Percentiles rank a stretch among this genome's conserved stretches.
Conservation (phyloP, 176 grass and related monocot genomes). For the Aegilops tauschii region DNA sequence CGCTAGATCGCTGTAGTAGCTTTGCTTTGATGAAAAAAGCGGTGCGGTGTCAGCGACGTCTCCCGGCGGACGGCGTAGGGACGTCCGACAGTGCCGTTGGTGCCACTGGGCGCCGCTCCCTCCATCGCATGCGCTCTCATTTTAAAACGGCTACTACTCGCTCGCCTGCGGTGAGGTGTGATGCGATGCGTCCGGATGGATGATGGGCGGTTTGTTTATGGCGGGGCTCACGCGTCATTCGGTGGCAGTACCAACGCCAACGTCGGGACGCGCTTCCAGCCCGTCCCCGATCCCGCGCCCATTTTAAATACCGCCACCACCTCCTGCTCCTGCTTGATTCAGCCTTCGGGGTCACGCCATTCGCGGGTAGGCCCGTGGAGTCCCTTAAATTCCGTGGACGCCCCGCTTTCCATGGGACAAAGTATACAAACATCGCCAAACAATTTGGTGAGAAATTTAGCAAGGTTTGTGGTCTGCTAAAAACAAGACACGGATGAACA, state of each 20-base stretch:
- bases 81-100: constrained; percentile 20
- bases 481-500: too few relatives aligned
- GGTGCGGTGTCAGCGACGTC: too few relatives aligned
- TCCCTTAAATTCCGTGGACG: neutral
- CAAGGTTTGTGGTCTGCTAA: too few relatives aligned
- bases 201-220: constrained; percentile 18
- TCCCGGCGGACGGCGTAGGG: too few relatives aligned
- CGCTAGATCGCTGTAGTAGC: too few relatives aligned
- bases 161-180: neutral
- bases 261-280: constrained; percentile 33
- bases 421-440: too few relatives aligned
- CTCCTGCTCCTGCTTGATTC: neutral
- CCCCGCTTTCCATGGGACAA: neutral
- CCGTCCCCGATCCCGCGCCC: neutral
- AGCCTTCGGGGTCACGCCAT: neutral
- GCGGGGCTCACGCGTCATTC: constrained; percentile 26
- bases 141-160: neutral
- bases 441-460: too few relatives aligned
- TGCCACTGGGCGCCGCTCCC: neutral
- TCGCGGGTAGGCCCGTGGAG: neutral
- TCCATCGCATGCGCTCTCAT: neutral
- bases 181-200: neutral
- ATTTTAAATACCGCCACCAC: neutral
- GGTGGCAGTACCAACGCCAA: neutral
- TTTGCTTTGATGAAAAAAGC: too few relatives aligned